Percentiles rank a stretch among this genome's conserved stretches.
These are phyloP conservation scores for Nigrograna mackinnonii DNA, from an alignment of 2,329 filamentous ascomycete genomes.

Conservation along the genomic window DNA sequence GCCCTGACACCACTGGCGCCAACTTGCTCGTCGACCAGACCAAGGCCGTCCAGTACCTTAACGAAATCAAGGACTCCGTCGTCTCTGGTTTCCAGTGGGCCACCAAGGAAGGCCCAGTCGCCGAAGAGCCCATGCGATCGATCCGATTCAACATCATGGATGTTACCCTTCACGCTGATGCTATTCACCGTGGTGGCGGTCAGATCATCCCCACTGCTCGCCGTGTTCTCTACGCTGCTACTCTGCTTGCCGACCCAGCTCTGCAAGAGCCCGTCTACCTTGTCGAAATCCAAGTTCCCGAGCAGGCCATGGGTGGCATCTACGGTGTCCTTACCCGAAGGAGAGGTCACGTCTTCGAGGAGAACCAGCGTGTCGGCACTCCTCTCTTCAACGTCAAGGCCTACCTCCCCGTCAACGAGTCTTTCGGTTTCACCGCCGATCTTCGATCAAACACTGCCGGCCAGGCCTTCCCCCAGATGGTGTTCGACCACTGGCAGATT, in stretches of 20 bases:
- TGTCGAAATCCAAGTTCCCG: slow-evolving; percentile 98
- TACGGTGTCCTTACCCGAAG: slow-evolving; percentile 97
- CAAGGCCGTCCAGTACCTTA: slow-evolving; percentile 99
- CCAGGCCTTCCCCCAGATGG: slow-evolving; percentile 98
- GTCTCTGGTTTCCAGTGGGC: slow-evolving; percentile 99
- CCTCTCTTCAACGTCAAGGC: slow-evolving; percentile 99
- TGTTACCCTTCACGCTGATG: slow-evolving; percentile 99
- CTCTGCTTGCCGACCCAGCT: slow-evolving; percentile 87
- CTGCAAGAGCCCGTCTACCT: slow-evolving; percentile 98
- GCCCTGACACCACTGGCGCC: slow-evolving; percentile 95
- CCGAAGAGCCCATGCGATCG: slow-evolving; percentile 97
- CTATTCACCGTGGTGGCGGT: slow-evolving; percentile 98
- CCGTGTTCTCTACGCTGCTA: slow-evolving; percentile 93
- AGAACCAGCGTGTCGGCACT: slow-evolving; percentile 97
- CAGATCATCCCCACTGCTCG: slow-evolving; percentile 98
- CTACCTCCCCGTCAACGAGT: slow-evolving; percentile 95
- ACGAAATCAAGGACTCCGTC: slow-evolving; percentile 99
- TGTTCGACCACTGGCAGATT: slow-evolving; percentile 99
- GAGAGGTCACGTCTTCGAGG: slow-evolving; percentile 98
- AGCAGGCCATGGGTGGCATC: slow-evolving; percentile 99
- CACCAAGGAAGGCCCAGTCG: slow-evolving; percentile 93
- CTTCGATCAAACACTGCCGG: slow-evolving; percentile 91
- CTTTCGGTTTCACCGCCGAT: slow-evolving; percentile 98
- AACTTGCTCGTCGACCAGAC: slow-evolving; percentile 99
- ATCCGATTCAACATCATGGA: slow-evolving; percentile 99